Evolutionary conservation across 345 rosid species (phyloP).

Genomic region (Gossypium ekmanianum): DNA sequence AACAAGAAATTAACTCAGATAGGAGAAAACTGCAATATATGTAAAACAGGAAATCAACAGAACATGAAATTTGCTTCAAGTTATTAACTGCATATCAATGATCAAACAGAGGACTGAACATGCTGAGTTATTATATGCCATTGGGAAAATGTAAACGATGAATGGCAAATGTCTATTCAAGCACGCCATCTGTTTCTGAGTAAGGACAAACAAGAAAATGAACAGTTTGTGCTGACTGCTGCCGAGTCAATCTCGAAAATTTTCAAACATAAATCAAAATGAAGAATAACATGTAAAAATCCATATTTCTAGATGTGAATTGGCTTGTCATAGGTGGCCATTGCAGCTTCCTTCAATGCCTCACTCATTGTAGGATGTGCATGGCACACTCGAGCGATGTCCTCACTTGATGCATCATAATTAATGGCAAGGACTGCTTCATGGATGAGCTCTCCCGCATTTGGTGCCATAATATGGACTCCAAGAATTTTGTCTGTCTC

Average conservation of each 20-base stretch:
- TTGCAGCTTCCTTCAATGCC: constrained; percentile 99
- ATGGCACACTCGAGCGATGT: constrained; percentile 94
- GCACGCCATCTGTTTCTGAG: neutral
- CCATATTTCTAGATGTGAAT: constrained; percentile 60
- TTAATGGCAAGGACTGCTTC: constrained; percentile 88
- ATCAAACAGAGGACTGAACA: constrained; percentile 2
- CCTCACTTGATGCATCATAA: constrained; percentile 90
- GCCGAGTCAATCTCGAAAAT: constrained; percentile 13
- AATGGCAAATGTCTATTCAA: constrained; percentile 12
- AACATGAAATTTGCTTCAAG: neutral
- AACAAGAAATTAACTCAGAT: neutral
- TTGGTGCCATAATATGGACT: constrained; percentile 93
- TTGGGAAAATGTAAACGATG: neutral
- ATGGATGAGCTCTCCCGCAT: constrained; percentile 96
- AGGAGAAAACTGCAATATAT: neutral
- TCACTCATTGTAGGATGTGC: constrained; percentile 99
- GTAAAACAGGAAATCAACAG: neutral
- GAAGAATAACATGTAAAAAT: constrained; percentile 15
- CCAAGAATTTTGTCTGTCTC: constrained; percentile 93
- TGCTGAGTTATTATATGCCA: constrained; percentile 6
- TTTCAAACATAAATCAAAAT: constrained; percentile 15
- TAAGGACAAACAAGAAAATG: constrained; percentile 4
- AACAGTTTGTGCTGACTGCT: neutral
- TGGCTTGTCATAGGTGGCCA: constrained; percentile 99
- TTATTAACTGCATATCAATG: neutral